Conservation (phyloP, 176 grass and related monocot genomes). For the Pontederia paniculata region DNA sequence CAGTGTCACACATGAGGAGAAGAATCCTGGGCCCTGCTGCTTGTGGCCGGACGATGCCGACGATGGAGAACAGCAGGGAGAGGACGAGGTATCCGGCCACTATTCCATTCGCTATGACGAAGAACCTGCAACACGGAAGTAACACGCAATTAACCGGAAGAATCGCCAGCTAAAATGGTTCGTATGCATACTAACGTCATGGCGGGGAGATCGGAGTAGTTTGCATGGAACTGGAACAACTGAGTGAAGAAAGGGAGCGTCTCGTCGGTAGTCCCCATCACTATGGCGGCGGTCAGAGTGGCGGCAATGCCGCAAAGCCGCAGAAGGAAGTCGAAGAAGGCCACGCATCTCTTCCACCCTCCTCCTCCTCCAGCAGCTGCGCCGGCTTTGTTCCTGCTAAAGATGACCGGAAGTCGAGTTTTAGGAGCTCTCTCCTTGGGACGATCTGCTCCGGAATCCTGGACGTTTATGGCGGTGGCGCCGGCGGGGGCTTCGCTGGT, state of each 20-base stretch:
- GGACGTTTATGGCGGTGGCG: slow-evolving; percentile 42
- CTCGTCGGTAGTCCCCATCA: slow-evolving; percentile 57
- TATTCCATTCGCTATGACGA: slow-evolving; percentile 44
- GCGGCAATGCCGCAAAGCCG: slow-evolving; percentile 43
- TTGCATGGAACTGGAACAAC: slow-evolving; percentile 64
- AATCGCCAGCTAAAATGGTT: too few species aligned
- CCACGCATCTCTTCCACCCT: slow-evolving; percentile 35
- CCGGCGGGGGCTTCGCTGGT: slow-evolving; percentile 24
- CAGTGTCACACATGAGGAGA: slow-evolving; percentile 50
- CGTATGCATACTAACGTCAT: slow-evolving; percentile 27
- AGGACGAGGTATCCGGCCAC: slow-evolving; percentile 67
- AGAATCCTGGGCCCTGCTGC: slow-evolving; percentile 38
- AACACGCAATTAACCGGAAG: too few species aligned
- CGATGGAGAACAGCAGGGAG: slow-evolving; percentile 59
- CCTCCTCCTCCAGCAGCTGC: slow-evolving; percentile 9
- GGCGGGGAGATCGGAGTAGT: slow-evolving; percentile 66
- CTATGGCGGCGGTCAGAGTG: slow-evolving; percentile 56
- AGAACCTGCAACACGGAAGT: slow-evolving; percentile 46
- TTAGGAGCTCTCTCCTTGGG: background rate
- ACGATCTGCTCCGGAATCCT: slow-evolving; percentile 8
- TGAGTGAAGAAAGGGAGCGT: slow-evolving; percentile 69
- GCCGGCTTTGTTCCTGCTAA: slow-evolving; percentile 25
- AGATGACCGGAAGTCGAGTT: slow-evolving; percentile 11
- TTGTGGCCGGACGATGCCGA: slow-evolving; percentile 29
- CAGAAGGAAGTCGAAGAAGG: slow-evolving; percentile 54